Evolutionary conservation across 768 basidiomycete genomes (phyloP).

Genomic region (Agrocybe pediades): DNA sequence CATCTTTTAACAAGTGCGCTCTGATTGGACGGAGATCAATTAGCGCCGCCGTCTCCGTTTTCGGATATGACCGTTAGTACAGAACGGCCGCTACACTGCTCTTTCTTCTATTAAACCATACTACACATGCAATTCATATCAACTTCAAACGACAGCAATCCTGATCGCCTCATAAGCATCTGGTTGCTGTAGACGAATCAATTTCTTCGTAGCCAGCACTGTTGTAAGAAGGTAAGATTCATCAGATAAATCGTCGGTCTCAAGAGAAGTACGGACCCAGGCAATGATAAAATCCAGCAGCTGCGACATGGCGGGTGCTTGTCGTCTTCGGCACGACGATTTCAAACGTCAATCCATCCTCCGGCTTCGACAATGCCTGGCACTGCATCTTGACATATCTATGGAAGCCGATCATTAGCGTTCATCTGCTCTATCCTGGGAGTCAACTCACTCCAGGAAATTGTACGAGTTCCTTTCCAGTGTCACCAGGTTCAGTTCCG

Average conservation of each 20-base stretch:
- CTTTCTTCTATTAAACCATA: neutral
- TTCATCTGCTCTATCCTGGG: neutral
- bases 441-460: constrained; percentile 69
- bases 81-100: neutral
- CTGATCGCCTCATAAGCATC: constrained; percentile 59
- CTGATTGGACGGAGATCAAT: neutral
- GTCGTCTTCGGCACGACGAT: constrained; percentile 64
- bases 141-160: constrained; percentile 33
- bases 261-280: constrained; percentile 52
- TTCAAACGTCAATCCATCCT: constrained; percentile 58
- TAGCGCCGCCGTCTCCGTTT: constrained; percentile 35
- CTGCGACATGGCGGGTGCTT: constrained; percentile 76
- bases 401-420: constrained; percentile 3
- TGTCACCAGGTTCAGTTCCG: constrained; percentile 55
- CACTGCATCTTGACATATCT: constrained; percentile 83
- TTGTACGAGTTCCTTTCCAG: constrained; percentile 80
- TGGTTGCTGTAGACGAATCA: constrained; percentile 61
- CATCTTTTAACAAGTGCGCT: neutral
- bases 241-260: constrained; percentile 7
- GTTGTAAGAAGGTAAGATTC: constrained; percentile 6
- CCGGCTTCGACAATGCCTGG: constrained; percentile 52
- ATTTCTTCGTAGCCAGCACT: constrained; percentile 81
- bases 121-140: neutral
- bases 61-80: neutral
- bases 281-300: constrained; percentile 84